Evolutionary conservation across 176 grass and related monocot species (phyloP).

Genomic region (Cocos nucifera): DNA sequence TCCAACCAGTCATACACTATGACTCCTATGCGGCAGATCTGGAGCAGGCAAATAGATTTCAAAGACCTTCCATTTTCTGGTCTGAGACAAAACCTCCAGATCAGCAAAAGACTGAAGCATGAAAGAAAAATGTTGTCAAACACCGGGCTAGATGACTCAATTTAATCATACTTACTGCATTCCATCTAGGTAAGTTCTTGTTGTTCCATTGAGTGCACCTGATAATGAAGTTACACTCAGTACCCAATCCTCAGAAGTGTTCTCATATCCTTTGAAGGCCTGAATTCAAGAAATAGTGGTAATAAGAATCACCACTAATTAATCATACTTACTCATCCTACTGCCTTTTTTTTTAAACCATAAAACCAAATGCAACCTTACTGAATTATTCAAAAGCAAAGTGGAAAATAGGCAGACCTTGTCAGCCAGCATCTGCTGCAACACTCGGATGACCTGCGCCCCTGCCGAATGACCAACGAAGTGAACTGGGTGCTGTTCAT

Average conservation of each 20-base stretch:
- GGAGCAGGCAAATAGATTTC: constrained; percentile 37
- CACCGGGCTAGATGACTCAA: no score
- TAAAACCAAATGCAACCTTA: no score
- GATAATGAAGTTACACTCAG: constrained; percentile 74
- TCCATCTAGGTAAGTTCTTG: constrained; percentile 58
- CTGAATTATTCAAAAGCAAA: no score
- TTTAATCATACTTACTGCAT: constrained; percentile 28
- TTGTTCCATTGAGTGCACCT: constrained; percentile 70
- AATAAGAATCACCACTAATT: no score
- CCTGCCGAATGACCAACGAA: constrained; percentile 84
- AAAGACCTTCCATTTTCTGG: constrained; percentile 35
- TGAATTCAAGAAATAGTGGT: constrained; percentile 3
- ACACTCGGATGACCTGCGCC: constrained; percentile 57
- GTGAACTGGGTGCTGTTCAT: constrained; percentile 56
- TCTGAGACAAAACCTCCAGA: constrained; percentile 5
- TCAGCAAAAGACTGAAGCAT: no score
- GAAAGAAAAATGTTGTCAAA: no score
- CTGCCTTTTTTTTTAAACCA: no score
- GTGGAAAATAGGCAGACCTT: constrained; percentile 20
- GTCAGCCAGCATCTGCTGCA: constrained; percentile 91
- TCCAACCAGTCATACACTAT: constrained; percentile 67
- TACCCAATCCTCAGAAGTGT: constrained; percentile 59
- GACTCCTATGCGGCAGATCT: constrained; percentile 40
- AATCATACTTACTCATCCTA: no score
- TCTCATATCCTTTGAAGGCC: constrained; percentile 43